Evolutionary conservation across 176 grass and related monocot genomes (phyloP).

Genomic region (Bolboschoenus planiculmis): DNA sequence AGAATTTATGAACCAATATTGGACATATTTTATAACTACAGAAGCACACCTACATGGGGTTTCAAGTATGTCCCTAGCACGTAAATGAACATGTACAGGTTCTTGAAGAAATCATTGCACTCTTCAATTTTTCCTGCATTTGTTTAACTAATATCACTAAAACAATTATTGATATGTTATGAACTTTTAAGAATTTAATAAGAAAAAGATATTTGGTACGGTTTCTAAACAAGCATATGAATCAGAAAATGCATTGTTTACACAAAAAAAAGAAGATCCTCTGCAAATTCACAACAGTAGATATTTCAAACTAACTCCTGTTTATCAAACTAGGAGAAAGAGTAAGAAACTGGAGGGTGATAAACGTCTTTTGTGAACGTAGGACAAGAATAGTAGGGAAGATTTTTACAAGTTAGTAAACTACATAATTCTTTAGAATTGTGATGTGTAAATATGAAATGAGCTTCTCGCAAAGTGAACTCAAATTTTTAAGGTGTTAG

Average conservation of each 20-base stretch:
- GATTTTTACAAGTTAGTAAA: not conserved
- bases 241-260: not conserved
- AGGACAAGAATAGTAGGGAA: not conserved
- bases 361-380: not conserved
- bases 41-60: constrained; percentile 68
- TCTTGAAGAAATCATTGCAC: constrained; percentile 91
- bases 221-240: not conserved
- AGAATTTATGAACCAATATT: not conserved
- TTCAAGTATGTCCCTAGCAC: constrained; percentile 89
- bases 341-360: not conserved
- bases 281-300: not conserved
- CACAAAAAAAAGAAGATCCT: not conserved
- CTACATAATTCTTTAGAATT: not conserved
- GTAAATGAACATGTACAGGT: constrained; percentile 81
- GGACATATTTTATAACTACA: not conserved
- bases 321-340: not conserved
- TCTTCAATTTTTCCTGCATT: constrained; percentile 59
- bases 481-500: not conserved
- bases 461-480: not conserved
- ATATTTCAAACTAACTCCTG: not conserved
- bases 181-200: not conserved
- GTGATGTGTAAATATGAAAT: not conserved
- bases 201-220: not conserved
- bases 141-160: not conserved
- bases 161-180: not conserved